Base-by-base conservation (phyloP, 371 early-diverging fungal species). In the Actinomortierella ambigua region DNA sequence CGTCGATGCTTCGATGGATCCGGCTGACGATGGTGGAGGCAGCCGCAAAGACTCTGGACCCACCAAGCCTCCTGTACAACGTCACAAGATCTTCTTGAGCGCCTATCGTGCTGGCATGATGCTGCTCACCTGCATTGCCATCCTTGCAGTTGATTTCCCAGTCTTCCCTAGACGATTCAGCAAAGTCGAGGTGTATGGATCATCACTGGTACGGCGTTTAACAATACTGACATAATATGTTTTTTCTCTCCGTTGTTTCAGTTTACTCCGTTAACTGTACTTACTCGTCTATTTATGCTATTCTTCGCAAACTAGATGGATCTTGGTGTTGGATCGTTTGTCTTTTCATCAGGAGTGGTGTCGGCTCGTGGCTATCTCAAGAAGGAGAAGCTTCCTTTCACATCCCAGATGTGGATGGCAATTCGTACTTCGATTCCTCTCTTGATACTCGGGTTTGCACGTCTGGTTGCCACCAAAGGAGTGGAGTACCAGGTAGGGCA, bases 71-170 rank as follows among this genome's bases (percentile, higher is more conserved):
- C 52, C 44, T 2, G 63, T 62, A 26, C 62, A 50, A 46, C 63
- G 67, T 13, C 73, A 60, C 57, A 73, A 83, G 59, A 59, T 79
- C 27, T 83, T 81, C 67, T 66, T 93, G 65, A 90, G 87, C 24
- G 85, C 85, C 0, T 93, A 91, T 75, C 87, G 93, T 8, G 88
- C 89, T 8, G 87, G 84, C 24, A 81, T 93, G 82, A 89, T 90
- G 95, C 69, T 90, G 68, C 50, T 88, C 50, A 94, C 89, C 40
- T 96, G 89, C 75, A 86, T 85, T 39, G 85, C 82, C 13, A 98
- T 98, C 55, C 82, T 98, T 15, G 98, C 97, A 0, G 98, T 98
- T 2, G 98, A 98, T 78, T 98, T 98, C 71, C 83, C 85, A n/a
- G 85, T 93, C 27, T 98, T 96, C 65, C 98, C 98, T 7, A 81